phyloP scores from a whole-genome alignment of 257 asterid species.

The Ehretia macrophylla region DNA sequence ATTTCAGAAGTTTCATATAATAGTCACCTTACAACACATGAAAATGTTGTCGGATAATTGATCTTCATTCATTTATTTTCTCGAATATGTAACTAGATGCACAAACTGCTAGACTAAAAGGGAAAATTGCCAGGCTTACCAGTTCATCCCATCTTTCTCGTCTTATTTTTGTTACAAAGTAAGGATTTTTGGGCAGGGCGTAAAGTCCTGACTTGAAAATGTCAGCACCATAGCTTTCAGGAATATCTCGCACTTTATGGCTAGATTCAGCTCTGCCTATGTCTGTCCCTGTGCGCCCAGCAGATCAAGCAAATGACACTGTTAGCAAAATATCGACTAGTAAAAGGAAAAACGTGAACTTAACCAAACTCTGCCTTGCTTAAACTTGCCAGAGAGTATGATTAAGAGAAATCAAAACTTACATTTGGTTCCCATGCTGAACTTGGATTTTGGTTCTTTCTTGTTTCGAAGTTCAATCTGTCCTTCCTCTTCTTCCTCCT shows the following conservation, averaged over 20 bases:
- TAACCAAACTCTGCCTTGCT: no score
- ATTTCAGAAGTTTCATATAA: not conserved
- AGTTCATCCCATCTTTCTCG: not conserved
- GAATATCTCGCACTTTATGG: not conserved
- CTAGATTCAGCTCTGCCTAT: not conserved
- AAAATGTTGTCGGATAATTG: no score
- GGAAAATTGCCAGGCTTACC: not conserved
- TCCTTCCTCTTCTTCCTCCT: not conserved
- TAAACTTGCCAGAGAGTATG: not conserved
- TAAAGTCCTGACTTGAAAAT: conserved; percentile 19
- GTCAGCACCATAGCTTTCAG: conserved; percentile 14
- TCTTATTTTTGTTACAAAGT: conserved; percentile 6
- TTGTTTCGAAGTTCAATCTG: not conserved
- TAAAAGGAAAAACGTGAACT: no score
- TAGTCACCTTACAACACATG: no score
- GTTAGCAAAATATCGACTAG: no score
- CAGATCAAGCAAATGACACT: no score
- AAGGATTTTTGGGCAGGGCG: conserved; percentile 18
- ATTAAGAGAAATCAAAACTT: not conserved
- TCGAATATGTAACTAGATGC: not conserved
- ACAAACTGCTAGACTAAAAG: not conserved
- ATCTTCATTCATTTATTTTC: no score
- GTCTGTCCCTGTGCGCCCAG: no score
- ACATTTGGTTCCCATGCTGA: not conserved
- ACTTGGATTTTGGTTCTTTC: not conserved